Evolutionary conservation across 768 basidiomycete genomes (phyloP).

Genomic region (Serendipita sp.): DNA sequence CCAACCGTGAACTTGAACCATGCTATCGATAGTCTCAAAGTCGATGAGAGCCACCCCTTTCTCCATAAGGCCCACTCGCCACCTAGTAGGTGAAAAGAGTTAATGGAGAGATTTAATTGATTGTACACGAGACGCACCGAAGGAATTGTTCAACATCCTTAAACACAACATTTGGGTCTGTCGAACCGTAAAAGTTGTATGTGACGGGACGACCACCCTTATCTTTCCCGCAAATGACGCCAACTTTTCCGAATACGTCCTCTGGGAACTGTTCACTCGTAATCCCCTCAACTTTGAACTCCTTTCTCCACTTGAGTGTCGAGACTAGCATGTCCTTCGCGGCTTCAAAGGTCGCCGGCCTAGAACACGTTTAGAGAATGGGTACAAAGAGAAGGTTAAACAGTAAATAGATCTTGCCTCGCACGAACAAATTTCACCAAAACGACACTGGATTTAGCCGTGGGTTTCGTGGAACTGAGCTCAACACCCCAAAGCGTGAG

Average conservation of each 20-base stretch:
- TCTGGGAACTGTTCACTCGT: conserved; percentile 45
- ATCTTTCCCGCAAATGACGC: conserved; percentile 50
- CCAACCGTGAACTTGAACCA: conserved; percentile 55
- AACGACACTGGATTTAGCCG: conserved; percentile 56
- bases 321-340: conserved; percentile 51
- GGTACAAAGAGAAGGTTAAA: not conserved
- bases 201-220: conserved; percentile 52
- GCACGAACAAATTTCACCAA: conserved; percentile 73
- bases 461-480: conserved; percentile 42
- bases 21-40: conserved; percentile 57
- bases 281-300: conserved; percentile 44
- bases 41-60: conserved; percentile 43
- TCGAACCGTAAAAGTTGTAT: conserved; percentile 67
- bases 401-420: conserved; percentile 26
- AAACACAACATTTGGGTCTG: conserved; percentile 54
- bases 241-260: conserved; percentile 47
- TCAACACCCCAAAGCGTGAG: conserved; percentile 56
- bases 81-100: conserved; percentile 25
- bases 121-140: conserved; percentile 26
- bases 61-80: conserved; percentile 71
- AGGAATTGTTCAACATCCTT: conserved; percentile 61
- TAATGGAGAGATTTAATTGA: too few species aligned
- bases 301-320: conserved; percentile 55
- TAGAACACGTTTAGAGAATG: conserved; percentile 12
- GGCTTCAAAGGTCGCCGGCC: conserved; percentile 35